phyloP scores from a whole-genome alignment of 2,329 filamentous ascomycete species.

The Aspergillus sclerotialis region DNA sequence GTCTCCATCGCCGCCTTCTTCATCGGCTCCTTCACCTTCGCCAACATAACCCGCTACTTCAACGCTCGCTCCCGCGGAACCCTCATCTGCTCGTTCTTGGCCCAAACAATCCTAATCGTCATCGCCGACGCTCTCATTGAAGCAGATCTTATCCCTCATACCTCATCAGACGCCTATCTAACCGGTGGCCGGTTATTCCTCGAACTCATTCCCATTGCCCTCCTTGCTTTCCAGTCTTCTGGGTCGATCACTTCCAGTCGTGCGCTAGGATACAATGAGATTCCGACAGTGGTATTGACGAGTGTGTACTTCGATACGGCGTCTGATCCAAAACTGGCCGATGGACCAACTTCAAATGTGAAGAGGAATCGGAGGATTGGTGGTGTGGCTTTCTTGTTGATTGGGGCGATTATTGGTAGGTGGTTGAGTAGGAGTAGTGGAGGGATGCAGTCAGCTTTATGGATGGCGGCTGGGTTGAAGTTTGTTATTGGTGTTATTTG shows the following conservation, averaged over 20 bases:
- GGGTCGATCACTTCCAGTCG: conserved; percentile 38
- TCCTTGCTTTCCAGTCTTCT: conserved; percentile 40
- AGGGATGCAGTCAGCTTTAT: conserved; percentile 38
- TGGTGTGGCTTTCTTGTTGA: conserved; percentile 30
- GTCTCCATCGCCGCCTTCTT: conserved; percentile 37
- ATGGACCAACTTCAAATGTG: conserved; percentile 28
- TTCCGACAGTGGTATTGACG: conserved; percentile 41
- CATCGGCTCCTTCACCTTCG: conserved; percentile 35
- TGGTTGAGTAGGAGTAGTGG: conserved; percentile 36
- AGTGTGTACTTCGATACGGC: conserved; percentile 41
- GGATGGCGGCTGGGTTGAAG: conserved; percentile 37
- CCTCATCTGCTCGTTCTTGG: conserved; percentile 35
- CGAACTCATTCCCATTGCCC: conserved; percentile 35
- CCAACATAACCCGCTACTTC: conserved; percentile 26
- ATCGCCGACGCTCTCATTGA: conserved; percentile 36
- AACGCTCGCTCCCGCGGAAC: conserved; percentile 28
- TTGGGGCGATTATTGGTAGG: conserved; percentile 36
- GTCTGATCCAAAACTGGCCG: conserved; percentile 31
- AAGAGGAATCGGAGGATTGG: conserved; percentile 33
- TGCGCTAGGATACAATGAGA: conserved; percentile 35
- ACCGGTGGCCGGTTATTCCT: conserved; percentile 27
- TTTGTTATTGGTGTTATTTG: conserved; percentile 28
- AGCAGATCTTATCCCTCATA: conserved; percentile 31
- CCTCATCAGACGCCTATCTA: conserved; percentile 10
- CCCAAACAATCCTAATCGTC: conserved; percentile 32